Evolutionary conservation across 495 filamentous ascomycete species (phyloP), one percentile per base, ranked within the genome.

Genomic region (Penicillium taxi): DNA sequence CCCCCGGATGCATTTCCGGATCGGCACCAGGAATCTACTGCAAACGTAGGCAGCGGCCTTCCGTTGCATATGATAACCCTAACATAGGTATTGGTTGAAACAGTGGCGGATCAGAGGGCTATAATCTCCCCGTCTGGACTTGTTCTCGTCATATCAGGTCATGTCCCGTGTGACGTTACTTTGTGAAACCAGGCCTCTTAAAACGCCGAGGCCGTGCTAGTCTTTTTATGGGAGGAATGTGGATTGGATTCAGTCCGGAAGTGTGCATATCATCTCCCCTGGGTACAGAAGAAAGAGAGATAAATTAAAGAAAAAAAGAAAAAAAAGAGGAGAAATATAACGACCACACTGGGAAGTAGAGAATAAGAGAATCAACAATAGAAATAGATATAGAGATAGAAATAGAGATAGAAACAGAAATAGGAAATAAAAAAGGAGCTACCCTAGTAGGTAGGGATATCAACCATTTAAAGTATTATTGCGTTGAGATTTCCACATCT

Each of bases 151-250:
- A 48, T 55, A 55, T 46, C 50, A 45, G 46, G 55, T 48, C 52
- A 55, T 58, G 36, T 39, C 38, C 41, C 39, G 54, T 59, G 55
- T 50, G 55, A 59, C 55, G 55, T 59, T 56, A 56, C 55, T 39
- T 48, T 56, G 55, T 59, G 55, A 50, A 59, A 59, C 55, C 44
- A 47, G 20, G 37, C 21, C 41, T 53, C 39, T 46, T n/a, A 53
- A 56, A 50, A 53, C 33, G 39, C 52, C 49, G 42, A 44, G 37
- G 35, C 23, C 43, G 15, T 50, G 43, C 47, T 50, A 32, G 48
- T 48, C 44, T 53, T 53, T 34, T 20, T 24, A 30, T 17, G 15
- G 18, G 50, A 37, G 34, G 19, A 39, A 47, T 44, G 36, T 46
- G 48, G 40, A 36, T 42, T 47, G 30, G 40, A 47, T 39, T 29